Conservation (phyloP, 2,329 filamentous ascomycete species). For the Anisogramma anomala region DNA sequence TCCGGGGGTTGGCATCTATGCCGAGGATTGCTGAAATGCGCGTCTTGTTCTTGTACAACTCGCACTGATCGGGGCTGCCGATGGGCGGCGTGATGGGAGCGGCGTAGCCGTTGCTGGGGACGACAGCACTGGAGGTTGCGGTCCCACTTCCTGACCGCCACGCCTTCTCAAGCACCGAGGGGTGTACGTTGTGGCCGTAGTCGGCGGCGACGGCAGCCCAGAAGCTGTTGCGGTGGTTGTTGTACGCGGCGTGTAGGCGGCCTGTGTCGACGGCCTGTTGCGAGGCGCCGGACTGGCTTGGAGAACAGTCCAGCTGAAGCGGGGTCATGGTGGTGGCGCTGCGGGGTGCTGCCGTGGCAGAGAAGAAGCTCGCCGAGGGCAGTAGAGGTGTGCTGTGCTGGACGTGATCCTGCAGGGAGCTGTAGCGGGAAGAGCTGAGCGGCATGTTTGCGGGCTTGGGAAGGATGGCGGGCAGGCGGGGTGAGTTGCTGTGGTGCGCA, state of each 20-base stretch:
- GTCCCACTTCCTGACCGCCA: constrained; percentile 42
- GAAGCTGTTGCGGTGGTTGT: constrained; percentile 57
- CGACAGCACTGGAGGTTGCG: constrained; percentile 15
- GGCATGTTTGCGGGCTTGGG: constrained; percentile 50
- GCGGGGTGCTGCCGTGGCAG: constrained; percentile 19
- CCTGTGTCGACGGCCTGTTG: constrained; percentile 46
- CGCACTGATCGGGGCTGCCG: constrained; percentile 39
- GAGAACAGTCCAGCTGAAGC: constrained; percentile 49
- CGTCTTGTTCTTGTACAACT: constrained; percentile 37
- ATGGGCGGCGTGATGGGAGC: constrained; percentile 43
- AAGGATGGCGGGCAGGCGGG: constrained; percentile 49
- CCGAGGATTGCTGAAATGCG: constrained; percentile 52
- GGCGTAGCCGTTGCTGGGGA: constrained; percentile 22
- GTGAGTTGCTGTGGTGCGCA: constrained; percentile 30
- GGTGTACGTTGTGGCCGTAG: constrained; percentile 53
- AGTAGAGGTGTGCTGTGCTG: constrained; percentile 36
- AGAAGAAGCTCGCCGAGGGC: constrained; percentile 29
- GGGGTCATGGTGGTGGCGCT: constrained; percentile 24
- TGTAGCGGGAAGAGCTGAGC: constrained; percentile 26
- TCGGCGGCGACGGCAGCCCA: constrained; percentile 62
- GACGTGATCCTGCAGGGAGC: constrained; percentile 28
- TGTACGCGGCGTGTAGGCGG: constrained; percentile 59
- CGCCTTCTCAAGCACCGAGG: constrained; percentile 56
- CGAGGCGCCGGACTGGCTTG: constrained; percentile 26
- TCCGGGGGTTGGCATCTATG: constrained; percentile 46